Conservation (phyloP, 106 monocot genomes). For the Dioscorea dumetorum region DNA sequence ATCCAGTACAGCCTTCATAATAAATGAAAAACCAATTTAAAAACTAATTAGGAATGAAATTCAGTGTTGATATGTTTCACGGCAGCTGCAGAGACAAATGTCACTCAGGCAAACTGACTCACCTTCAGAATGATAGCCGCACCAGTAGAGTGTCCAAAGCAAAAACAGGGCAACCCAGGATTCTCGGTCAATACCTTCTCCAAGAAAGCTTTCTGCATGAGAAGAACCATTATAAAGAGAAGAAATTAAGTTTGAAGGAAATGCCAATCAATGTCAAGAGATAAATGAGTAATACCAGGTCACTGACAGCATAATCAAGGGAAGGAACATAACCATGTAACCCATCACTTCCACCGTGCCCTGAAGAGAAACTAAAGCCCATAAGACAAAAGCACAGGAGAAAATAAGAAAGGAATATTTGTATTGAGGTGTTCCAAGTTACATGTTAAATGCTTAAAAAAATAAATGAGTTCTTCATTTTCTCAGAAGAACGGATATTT, state of each 20-base stretch:
- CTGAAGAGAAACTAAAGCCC: slow-evolving; percentile 21
- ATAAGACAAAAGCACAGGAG: too few species aligned
- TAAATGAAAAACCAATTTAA: too few species aligned
- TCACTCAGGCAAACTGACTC: neutral
- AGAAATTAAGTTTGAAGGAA: too few species aligned
- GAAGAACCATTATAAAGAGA: neutral
- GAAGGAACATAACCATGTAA: slow-evolving; percentile 96
- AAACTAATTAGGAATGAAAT: too few species aligned
- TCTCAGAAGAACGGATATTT: too few species aligned
- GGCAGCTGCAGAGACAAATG: too few species aligned
- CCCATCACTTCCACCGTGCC: slow-evolving; percentile 95
- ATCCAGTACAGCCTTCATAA: slow-evolving; percentile 57
- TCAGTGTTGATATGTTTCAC: too few species aligned
- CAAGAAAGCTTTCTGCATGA: slow-evolving; percentile 66
- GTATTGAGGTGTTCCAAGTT: too few species aligned
- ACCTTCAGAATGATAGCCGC: slow-evolving; percentile 85
- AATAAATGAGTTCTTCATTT: too few species aligned
- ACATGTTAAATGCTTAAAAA: too few species aligned
- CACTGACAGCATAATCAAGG: slow-evolving; percentile 82
- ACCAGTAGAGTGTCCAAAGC: slow-evolving; percentile 88
- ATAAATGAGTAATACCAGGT: slow-evolving; percentile 73
- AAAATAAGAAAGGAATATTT: too few species aligned
- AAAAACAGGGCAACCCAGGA: slow-evolving; percentile 76
- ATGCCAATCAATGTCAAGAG: too few species aligned
- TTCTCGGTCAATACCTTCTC: slow-evolving; percentile 52